Conservation (phyloP, 306 rosid genomes). For the Prunus mongolica region DNA sequence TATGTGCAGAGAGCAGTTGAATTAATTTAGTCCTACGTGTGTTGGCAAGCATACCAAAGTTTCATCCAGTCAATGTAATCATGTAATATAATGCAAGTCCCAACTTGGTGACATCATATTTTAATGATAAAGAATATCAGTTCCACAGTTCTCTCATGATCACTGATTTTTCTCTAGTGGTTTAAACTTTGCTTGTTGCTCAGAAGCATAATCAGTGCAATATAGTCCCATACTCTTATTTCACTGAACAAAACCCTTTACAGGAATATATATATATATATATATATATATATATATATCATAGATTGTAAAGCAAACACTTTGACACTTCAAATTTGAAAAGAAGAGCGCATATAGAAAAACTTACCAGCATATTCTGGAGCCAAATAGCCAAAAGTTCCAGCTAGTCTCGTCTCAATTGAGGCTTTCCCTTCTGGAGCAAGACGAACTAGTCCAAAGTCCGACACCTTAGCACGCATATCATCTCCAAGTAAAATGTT, state of each 20-base stretch:
- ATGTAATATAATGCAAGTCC: neutral
- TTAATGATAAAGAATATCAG: neutral
- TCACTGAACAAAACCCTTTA: neutral
- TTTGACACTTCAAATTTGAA: neutral
- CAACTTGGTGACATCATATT: neutral
- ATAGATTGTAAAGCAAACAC: neutral
- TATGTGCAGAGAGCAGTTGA: neutral
- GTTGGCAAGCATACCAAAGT: neutral
- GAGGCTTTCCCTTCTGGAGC: constrained; percentile 91
- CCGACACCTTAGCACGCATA: constrained; percentile 84
- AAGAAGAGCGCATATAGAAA: neutral
- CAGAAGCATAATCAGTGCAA: neutral
- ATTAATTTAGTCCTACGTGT: neutral
- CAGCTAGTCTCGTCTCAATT: constrained; percentile 73
- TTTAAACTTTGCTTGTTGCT: neutral
- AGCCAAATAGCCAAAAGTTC: constrained; percentile 94
- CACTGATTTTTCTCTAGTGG: neutral
- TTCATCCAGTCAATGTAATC: neutral
- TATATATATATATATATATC: neutral
- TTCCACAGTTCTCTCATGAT: neutral
- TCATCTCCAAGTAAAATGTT: constrained; percentile 92
- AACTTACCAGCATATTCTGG: constrained; percentile 86
- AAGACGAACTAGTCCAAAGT: constrained; percentile 91
- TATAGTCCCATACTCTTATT: neutral
- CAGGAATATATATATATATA: neutral